Evolutionary conservation across 768 basidiomycete species (phyloP), one percentile per base, ranked within the genome.

Genomic region (Daedalea quercina): DNA sequence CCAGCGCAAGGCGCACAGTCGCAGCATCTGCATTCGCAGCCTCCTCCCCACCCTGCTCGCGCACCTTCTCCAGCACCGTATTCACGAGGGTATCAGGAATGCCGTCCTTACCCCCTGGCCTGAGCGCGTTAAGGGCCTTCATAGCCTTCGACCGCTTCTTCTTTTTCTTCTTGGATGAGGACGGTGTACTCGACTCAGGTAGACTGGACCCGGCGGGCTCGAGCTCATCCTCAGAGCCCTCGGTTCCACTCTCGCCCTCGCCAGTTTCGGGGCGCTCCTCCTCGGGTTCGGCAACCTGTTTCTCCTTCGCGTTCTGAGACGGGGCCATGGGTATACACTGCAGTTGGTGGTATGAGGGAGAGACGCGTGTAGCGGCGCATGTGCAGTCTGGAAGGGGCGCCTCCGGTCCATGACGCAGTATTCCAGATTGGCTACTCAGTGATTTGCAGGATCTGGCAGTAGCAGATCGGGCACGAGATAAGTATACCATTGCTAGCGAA

Each of bases 61-160:
- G 77, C 60, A 90, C 85, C 59, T 80, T 75, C 43, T 83, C 78
- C 48, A 87, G 68, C 33, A 90, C 83, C 37, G 74, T 73, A 63
- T 90, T 78, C 3, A 93, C 79, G 13, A 89, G 66, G 46, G 76
- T 73, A 51, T 86, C 73, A 0, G 82, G 77, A 44, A 84, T 56
- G 46, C 44, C 53, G 33, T 66, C 76, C 44, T 81, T 76, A 20
- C 75, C 68, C 52, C 74, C 71, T 17, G 76, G 76, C 15, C 72
- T 73, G 4, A 82, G 59, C 19, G 76, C 73, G 62, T 74, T 74
- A 37, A 82, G 63, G 3, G 71, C 71, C 55, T 74, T 85, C 53
- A 75, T 66, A 22, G 73, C 79, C 64, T 87, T 92, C 3, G 85
- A 83, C 67, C 83, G 87, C 70, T 90, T 91, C 76, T 91, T 93